Evolutionary conservation across 176 grass and related monocot species (phyloP).

Genomic region (Raddia guianensis): DNA sequence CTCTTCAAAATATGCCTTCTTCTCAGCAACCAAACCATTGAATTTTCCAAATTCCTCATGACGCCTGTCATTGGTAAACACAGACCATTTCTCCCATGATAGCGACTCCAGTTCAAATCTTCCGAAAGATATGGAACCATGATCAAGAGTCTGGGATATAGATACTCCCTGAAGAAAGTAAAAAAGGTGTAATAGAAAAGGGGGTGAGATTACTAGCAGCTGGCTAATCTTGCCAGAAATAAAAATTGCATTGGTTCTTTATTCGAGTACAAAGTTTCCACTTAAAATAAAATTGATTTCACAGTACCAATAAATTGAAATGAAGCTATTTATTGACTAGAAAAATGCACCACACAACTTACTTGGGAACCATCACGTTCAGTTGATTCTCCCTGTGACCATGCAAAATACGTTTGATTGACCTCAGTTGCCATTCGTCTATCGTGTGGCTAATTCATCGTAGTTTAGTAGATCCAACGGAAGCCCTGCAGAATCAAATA

Average conservation of each 20-base stretch:
- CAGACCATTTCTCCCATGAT: conserved; percentile 97
- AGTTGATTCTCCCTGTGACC: conserved; percentile 78
- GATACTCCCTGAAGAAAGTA: conserved; percentile 61
- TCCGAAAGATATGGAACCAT: conserved; percentile 96
- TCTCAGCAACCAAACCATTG: conserved; percentile 95
- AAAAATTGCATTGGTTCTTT: not conserved
- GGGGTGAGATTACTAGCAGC: conserved; percentile 20
- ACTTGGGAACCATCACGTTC: conserved; percentile 71
- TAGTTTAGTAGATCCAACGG: not conserved
- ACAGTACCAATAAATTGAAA: not conserved
- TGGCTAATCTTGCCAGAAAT: not conserved
- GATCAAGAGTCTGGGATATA: conserved; percentile 82
- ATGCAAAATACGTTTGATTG: conserved; percentile 79
- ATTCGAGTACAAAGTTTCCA: not conserved
- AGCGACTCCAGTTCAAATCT: conserved; percentile 86
- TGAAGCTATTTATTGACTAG: not conserved
- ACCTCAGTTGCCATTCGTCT: conserved; percentile 71
- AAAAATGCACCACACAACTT: conserved; percentile 24
- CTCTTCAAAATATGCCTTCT: conserved; percentile 98
- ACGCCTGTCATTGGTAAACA: conserved; percentile 87
- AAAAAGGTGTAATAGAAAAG: conserved; percentile 36
- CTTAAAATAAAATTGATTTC: not conserved
- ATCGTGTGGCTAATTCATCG: conserved; percentile 22
- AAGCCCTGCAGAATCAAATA: conserved; percentile 32
- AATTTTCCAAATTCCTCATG: conserved; percentile 97